Percentiles rank a stretch among this genome's conserved stretches.
phyloP scores from a whole-genome alignment of 1,139 yeast species.

The Candida tetrigidarum region DNA sequence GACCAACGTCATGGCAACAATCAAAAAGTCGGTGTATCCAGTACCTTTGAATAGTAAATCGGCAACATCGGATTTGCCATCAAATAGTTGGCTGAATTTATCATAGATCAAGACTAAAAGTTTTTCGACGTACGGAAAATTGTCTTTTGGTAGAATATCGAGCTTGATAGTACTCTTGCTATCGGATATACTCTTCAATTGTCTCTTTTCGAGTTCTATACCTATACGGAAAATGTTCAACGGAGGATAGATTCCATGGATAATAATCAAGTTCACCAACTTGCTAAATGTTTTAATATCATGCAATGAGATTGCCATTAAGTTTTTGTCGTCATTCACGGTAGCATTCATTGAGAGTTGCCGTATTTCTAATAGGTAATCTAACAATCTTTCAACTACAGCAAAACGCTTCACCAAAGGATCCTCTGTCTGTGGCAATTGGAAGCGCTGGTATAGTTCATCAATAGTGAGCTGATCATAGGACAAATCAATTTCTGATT shows the following conservation, averaged over 20 bases:
- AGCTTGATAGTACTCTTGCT: conserved; percentile 28
- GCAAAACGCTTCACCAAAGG: conserved; percentile 19
- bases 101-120: conserved; percentile 41
- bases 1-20: conserved; percentile 56
- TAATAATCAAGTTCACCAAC: conserved; percentile 62
- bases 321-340: conserved; percentile 30
- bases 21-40: conserved; percentile 71
- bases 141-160: conserved; percentile 18
- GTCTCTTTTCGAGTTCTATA: conserved; percentile 65
- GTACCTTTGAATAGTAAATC: conserved; percentile 67
- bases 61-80: conserved; percentile 49
- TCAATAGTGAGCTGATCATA: conserved; percentile 30
- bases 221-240: conserved; percentile 59
- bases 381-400: conserved; percentile 34
- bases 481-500: conserved; percentile 27
- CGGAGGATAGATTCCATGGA: conserved; percentile 74
- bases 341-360: conserved; percentile 28
- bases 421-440: conserved; percentile 1
- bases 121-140: conserved; percentile 20
- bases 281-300: conserved; percentile 78
- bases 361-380: conserved; percentile 41
- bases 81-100: conserved; percentile 37
- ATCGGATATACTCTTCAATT: conserved; percentile 48
- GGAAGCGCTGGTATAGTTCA: conserved; percentile 17
- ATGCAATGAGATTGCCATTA: conserved; percentile 77